Base-by-base conservation (phyloP, 495 filamentous ascomycete genomes). In the Chaetomium fimeti region DNA sequence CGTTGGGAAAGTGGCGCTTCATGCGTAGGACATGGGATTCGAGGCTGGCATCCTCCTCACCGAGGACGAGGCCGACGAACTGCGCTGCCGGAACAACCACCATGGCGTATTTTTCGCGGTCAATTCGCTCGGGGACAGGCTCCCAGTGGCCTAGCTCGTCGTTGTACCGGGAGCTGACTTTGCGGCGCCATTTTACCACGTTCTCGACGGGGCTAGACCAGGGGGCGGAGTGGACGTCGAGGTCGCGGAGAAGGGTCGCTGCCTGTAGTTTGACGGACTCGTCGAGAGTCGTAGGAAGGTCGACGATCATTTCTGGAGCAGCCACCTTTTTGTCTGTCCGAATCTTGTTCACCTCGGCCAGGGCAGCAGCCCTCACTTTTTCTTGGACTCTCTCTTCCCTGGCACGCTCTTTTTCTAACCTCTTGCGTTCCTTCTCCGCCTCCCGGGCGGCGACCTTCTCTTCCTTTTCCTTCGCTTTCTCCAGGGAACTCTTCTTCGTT, bases 251-350 rank as follows among this genome's bases (percentile, higher is more conserved):
- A 27, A 85, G 80, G 22, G 84, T 84, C 25, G 84, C 81, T 7
- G 91, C 73, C 8, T 84, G 81, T 16, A 79, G 72, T 62, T 89
- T 82, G 60, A 87, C 82, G 52, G 83, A 77, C 11, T 77, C 61
- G 12, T 82, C 72, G 16, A 94, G 73, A 12, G 79, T 79, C 9
- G 69, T 75, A 1, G 90, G 83, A 24, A 96, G 77, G 73, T 92
- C 88, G 5, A 91, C 80, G n/a, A 96, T 89, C 90, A 96, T 94
- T 75, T 96, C 91, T 1, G 82, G 84, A 0, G 84, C 83, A 0
- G 90, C 88, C 18, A 87, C 81, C 68, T 91, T 94, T 76, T 89
- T 92, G 74, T 91, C 86, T 0, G 84, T 88, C 57, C 86, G 88
- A 4, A 88, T 77, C 70, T 87, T 91, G 75, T 96, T 94, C 51